Evolutionary conservation across 805 yeast genomes (phyloP), one percentile per base, ranked within the genome.

Genomic region (Brettanomyces sp.): DNA sequence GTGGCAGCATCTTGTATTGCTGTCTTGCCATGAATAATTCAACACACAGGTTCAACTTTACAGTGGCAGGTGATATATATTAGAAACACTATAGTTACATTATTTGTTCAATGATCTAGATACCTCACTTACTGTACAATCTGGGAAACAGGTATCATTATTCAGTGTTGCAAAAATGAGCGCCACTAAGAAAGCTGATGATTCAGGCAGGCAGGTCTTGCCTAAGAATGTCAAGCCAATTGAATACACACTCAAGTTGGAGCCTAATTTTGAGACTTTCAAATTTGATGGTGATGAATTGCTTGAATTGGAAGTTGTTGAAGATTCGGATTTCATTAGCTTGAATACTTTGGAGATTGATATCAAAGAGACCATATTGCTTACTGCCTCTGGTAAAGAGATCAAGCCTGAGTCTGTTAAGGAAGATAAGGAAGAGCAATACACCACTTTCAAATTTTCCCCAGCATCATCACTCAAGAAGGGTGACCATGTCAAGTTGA

Each of bases 211-310:
- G 49, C 64, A 62, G 48, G 52, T 63, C n/a, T 52, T 65, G 32
- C 70, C 69, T 35, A 52, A 56, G 3, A 72, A 77, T 49, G 87
- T 90, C 52, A 76, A 74, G 52, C 97, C 99, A 32, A 57, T 67
- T 37, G 89, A 86, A 64, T 91, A 91, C 63, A 77, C 80, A 47
- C 63, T 91, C 40, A 69, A 79, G 6, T 65, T 80, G 35, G 62
- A 59, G 45, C 64, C 66, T 7, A 34, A 50, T 11, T 52, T 64
- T 39, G 65, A 60, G 13, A 67, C 69, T 34, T 74, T 74, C 57
- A 62, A 70, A 21, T 80, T 71, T 57, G 56, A 58, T 12, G 86
- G 87, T 25, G 59, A 57, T 14, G 81, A 74, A n/a, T 55, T 57
- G 13, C 76, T 85, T 48, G 67, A 71, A 43, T 60, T 84, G 42